Base-by-base conservation (phyloP, 306 rosid species). In the Trichosanthes truncata region DNA sequence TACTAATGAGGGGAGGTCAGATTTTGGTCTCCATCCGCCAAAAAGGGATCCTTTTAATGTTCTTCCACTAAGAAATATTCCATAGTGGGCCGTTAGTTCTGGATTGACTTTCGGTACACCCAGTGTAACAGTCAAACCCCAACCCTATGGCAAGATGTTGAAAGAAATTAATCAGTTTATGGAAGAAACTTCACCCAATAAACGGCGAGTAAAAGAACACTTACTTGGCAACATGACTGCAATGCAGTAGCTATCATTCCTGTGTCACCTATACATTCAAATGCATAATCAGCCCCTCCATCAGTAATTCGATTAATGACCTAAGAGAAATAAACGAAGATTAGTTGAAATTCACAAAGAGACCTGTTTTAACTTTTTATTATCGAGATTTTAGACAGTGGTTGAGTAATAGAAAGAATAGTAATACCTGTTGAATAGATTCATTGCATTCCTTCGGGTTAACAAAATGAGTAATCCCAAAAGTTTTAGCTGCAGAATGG, bases 11-110 rank as follows among this genome's bases (percentile, higher is more conserved):
- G 98, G 98, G 18, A 95, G 89, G 83, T 92, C 93, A 63, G 98
- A 87, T 88, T 95, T 95, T 45, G 98, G 98, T 86, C 84, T 95
- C 98, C 97, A 95, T 82, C 98, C 98, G 77, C 98, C 98, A 86
- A 89, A 91, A 59, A 92, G 84, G 71, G 97, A 76, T 52, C 98
- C 98, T 86, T 89, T 92, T 83, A 95, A 87, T 67, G 97, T 92
- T 88, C 96, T 92, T 85, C 97, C 97, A 55, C 81, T 81, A 40
- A 95, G 87, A 69, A 95, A 69, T 18, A 82, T 73, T 68, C 84
- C 97, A 76, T 92, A 95, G 83, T 95, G 97, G 84, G 97, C 97
- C 14, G 88, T 87, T 84, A 95, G 72, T 85, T 81, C 96, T 69
- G 97, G 97, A 77, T 92, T 90, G 81, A 49, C 88, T 85, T 91